These are phyloP conservation scores for Amanita jacksonii DNA, from an alignment of 768 basidiomycete species.

Conservation along the genomic window DNA sequence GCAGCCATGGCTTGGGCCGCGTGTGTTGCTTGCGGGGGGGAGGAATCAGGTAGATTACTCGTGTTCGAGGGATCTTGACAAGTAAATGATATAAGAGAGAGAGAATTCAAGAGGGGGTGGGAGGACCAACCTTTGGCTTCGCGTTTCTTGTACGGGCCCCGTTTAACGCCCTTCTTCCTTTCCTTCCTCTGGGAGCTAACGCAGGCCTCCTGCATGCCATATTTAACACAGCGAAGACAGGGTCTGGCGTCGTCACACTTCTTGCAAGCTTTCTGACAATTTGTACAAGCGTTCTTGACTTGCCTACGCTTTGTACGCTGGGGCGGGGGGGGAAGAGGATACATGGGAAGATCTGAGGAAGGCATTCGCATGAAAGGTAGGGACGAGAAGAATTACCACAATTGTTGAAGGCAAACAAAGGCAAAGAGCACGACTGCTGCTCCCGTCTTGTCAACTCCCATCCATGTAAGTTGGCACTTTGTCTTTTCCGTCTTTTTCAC, in stretches of 20 bases:
- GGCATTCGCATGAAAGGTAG: no score
- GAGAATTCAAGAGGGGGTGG: constrained; percentile 17
- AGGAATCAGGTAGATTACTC: constrained; percentile 19
- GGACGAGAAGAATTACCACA: not conserved
- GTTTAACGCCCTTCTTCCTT: constrained; percentile 79
- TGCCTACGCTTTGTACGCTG: constrained; percentile 73
- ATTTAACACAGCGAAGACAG: constrained; percentile 88
- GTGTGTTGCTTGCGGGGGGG: constrained; percentile 32
- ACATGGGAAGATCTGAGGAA: constrained; percentile 17
- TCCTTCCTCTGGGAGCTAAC: constrained; percentile 89
- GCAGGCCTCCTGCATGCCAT: constrained; percentile 80
- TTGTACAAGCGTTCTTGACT: constrained; percentile 88
- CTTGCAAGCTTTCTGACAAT: constrained; percentile 88
- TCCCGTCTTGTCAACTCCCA: not conserved
- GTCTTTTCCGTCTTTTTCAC: constrained; percentile 24
- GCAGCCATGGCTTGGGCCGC: constrained; percentile 28
- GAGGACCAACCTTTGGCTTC: constrained; percentile 70
- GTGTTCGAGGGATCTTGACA: no score
- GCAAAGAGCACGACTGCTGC: constrained; percentile 7
- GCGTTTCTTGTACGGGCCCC: constrained; percentile 93
- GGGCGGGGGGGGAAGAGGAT: constrained; percentile 46
- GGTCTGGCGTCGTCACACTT: constrained; percentile 89
- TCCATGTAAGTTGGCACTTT: constrained; percentile 25
- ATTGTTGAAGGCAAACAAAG: constrained; percentile 13
- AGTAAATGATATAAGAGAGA: no score